phyloP scores from a whole-genome alignment of 2,329 filamentous ascomycete species.

The Xylariaceae sp. region DNA sequence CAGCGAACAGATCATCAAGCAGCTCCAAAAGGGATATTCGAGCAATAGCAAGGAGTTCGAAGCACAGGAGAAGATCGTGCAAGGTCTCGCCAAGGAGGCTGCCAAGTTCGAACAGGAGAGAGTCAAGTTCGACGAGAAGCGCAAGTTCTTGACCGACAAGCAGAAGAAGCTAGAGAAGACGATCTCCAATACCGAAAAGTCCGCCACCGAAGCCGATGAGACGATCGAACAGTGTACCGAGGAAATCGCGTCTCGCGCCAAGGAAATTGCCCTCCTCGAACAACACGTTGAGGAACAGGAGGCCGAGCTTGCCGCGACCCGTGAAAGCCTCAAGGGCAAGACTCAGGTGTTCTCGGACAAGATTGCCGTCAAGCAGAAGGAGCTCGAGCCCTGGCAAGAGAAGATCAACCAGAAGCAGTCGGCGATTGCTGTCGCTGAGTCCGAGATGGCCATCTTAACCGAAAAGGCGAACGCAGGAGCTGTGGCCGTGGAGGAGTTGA shows the following conservation, averaged over 20 bases:
- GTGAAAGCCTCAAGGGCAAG: constrained; percentile 87
- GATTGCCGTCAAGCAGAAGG: constrained; percentile 87
- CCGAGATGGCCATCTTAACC: constrained; percentile 83
- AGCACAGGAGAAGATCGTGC: constrained; percentile 72
- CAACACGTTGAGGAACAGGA: constrained; percentile 72
- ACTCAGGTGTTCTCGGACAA: constrained; percentile 91
- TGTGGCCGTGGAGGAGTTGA: constrained; percentile 74
- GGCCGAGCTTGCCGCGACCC: constrained; percentile 72
- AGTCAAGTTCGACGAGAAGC: constrained; percentile 97
- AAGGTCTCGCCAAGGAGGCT: constrained; percentile 77
- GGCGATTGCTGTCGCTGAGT: constrained; percentile 87
- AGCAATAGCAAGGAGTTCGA: constrained; percentile 80
- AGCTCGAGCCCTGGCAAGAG: constrained; percentile 90
- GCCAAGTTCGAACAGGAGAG: constrained; percentile 92
- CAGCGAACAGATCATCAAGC: constrained; percentile 83
- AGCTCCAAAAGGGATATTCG: constrained; percentile 78
- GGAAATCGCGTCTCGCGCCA: constrained; percentile 70
- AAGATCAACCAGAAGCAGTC: constrained; percentile 97
- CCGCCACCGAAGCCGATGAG: constrained; percentile 67
- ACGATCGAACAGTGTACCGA: constrained; percentile 71
- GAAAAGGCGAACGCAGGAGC: constrained; percentile 87
- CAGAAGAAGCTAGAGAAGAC: constrained; percentile 92
- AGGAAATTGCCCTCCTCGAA: constrained; percentile 74
- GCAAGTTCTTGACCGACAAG: constrained; percentile 86
- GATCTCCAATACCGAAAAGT: constrained; percentile 69